Evolutionary conservation across 23 red algal genomes (phyloP), one percentile per base, ranked within the genome.

Genomic region (Pyropia yezoensis): DNA sequence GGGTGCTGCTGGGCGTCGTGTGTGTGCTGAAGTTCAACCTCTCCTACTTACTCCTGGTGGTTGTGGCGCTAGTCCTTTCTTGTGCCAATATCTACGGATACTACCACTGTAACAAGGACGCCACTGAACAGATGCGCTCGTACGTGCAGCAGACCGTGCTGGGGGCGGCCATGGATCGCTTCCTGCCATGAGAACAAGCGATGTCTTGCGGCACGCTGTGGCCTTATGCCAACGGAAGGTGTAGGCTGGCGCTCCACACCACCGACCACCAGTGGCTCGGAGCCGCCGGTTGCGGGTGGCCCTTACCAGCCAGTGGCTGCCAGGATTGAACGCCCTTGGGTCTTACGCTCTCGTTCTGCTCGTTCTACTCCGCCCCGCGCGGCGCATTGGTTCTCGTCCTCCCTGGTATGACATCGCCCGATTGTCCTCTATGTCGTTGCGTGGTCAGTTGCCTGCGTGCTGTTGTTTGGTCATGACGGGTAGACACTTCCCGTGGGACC

Each of bases 21-120:
- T 90, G 94, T 39, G 72, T 98, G 30, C 71, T 98, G 15, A 91
- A 91, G 61, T 87, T 98, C 25, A 78, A 98, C 60, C 53, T 98
- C 18, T 88, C 80, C 21, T 98, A 85, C 63, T 53, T 98, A 20
- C 21, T 98, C 1, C 74, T 91, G 47, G 86, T 98, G 18, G 65
- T 82, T 16, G 82, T 91, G 52, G 94, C 94, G 22, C 78, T 98
- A 14, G 68, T 78, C 1, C 85, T 98, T 14, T 75, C 61, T 39
- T 50, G 74, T 66, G 76, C 85, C 25, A 89, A 98, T 50, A 74
- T 91, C 29, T 66, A 87, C 20, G 94, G 79, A 47, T 98, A 91
- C 51, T 88, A 79, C 29, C 71, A 91, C 18, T 98, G 94, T 72
- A 83, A 88, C 67, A 82, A 84, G 61, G 82, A 95, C 28, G 78